A percentile compares a stretch with the other conserved stretches of the same genome.
phyloP scores from a whole-genome alignment of 495 filamentous ascomycete genomes.

The Trichoderma gamsii region DNA sequence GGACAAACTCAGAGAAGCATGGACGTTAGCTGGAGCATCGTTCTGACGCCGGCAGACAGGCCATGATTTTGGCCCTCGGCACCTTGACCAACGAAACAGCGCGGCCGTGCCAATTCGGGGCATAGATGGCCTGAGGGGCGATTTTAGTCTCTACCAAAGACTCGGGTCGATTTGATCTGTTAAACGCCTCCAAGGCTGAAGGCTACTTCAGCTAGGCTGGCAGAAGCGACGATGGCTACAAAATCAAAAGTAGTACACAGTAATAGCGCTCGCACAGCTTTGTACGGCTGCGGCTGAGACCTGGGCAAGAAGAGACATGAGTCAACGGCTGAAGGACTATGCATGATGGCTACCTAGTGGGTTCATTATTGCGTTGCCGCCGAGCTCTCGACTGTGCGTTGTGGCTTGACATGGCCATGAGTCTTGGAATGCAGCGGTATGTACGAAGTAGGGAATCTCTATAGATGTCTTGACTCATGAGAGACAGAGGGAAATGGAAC shows the following conservation, averaged over 20 bases:
- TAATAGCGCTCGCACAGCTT: background rate
- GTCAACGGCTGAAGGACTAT: background rate
- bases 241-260: background rate
- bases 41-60: constrained; percentile 13
- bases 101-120: constrained; percentile 13
- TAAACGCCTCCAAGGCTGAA: constrained; percentile 10
- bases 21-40: constrained; percentile 13
- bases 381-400: background rate
- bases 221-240: background rate
- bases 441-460: background rate
- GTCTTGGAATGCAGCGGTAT: background rate
- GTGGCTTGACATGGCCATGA: constrained; percentile 4
- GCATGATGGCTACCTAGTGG: background rate
- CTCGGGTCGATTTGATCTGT: constrained; percentile 14
- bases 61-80: constrained; percentile 9
- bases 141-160: constrained; percentile 13
- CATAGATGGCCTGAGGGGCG: constrained; percentile 12
- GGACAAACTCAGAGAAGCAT: constrained; percentile 11
- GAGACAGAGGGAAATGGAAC: background rate
- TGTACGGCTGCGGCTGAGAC: background rate
- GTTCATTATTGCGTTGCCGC: background rate
- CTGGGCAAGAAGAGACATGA: constrained; percentile 1
- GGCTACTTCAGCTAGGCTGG: background rate
- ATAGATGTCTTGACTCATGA: background rate
- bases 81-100: constrained; percentile 10